phyloP scores from a whole-genome alignment of 225 moss, liverwort and hornwort genomes.

The Pseudisothecium myosuroides region DNA sequence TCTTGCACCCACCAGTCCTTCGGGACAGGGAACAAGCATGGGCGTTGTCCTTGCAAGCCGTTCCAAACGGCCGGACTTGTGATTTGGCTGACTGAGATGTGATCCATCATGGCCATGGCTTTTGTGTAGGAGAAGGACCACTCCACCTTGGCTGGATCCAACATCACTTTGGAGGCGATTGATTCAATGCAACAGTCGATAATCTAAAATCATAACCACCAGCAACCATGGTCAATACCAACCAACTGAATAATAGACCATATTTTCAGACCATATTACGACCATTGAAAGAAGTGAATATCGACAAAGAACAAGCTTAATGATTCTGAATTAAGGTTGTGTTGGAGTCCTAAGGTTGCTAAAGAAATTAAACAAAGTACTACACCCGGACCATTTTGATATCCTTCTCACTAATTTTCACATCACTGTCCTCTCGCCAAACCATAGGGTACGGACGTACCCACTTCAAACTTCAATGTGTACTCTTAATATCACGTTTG shows the following conservation, averaged over 20 bases:
- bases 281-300: background rate
- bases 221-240: background rate
- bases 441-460: background rate
- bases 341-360: background rate
- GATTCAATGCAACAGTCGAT: conserved; percentile 55
- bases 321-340: background rate
- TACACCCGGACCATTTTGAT: background rate
- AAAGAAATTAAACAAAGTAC: background rate
- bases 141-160: conserved; percentile 46
- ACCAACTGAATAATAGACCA: background rate
- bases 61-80: conserved; percentile 52
- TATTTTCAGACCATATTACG: background rate
- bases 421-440: background rate
- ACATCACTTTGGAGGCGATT: conserved; percentile 53
- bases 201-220: conserved; percentile 12
- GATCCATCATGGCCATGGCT: conserved; percentile 24
- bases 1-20: conserved; percentile 94
- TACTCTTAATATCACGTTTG: background rate
- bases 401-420: background rate
- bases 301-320: background rate
- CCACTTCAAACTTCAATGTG: background rate
- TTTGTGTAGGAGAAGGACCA: conserved; percentile 81
- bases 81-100: conserved; percentile 31
- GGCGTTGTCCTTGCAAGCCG: conserved; percentile 34
- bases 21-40: conserved; percentile 52